Evolutionary conservation across 2,329 filamentous ascomycete species (phyloP), one percentile per base, ranked within the genome.

Genomic region (Curvularia lunata): DNA sequence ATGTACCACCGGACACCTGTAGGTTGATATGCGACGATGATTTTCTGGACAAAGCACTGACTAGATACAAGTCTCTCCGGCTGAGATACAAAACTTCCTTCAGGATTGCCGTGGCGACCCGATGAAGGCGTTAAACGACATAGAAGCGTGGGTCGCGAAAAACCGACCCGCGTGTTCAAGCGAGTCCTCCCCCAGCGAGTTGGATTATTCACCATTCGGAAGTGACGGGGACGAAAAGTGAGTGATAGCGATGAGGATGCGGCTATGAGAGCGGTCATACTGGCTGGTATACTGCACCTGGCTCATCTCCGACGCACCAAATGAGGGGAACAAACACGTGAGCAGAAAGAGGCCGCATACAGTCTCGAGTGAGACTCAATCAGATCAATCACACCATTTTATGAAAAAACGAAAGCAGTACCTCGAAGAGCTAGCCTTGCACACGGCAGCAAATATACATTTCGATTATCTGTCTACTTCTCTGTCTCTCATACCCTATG

Each of bases 11-110:
- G 0, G 58, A 69, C n/a, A 66, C 54, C 2, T 70, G 43, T 46
- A 46, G 13, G 43, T 30, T 23, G n/a, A 3, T 6, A 3, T 8
- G 5, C 9, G 16, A 42, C 12, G 10, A 42, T 16, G 18, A 13
- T 10, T 30, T 19, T 46, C 10, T 30, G 8, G 10, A 12, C 8
- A 21, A 13, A 2, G 13, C 5, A 30, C 25, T 30, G 9, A 30
- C 8, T 2, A 30, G 8, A 3, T 12, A 3, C 1, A 1, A 46
- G 43, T 76, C 53, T 71, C 69, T 3, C 70, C 72, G 12, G 72
- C 74, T 3, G 67, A 75, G 32, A 62, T 77, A 1, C 73, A 75
- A 28, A 70, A 68, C 42, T 75, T 69, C 37, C 57, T 73, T 5
- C 67, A 73, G 48, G 54, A 46, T 19, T 72, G 70, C 25, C 69